These are phyloP conservation scores for Colletotrichum costaricense DNA, from an alignment of 2,329 filamentous ascomycete species.

Conservation along the genomic window DNA sequence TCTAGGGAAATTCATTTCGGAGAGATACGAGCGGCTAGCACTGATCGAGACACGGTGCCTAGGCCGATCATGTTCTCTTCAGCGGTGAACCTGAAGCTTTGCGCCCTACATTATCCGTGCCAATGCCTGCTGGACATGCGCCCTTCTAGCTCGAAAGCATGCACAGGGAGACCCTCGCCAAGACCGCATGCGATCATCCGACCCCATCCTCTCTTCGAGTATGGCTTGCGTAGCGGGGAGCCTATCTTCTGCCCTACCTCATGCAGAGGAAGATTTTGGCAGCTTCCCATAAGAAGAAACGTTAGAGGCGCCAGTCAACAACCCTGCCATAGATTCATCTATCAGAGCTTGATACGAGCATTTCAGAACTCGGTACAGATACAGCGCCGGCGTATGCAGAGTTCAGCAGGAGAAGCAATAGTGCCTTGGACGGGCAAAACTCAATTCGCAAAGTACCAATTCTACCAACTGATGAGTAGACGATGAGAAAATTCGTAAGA, in stretches of 20 bases:
- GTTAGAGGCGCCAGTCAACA: not conserved
- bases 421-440: not conserved
- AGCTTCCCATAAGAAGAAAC: not conserved
- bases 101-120: not conserved
- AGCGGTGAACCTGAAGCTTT: not conserved
- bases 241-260: not conserved
- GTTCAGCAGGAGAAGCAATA: not conserved
- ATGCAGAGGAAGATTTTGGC: no score
- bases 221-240: conserved; percentile 1
- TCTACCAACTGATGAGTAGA: not conserved
- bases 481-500: not conserved
- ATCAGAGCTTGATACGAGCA: not conserved
- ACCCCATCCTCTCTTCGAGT: not conserved
- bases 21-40: not conserved
- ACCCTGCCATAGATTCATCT: no score
- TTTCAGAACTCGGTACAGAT: not conserved
- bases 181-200: not conserved
- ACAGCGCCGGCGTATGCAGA: not conserved
- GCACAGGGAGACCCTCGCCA: conserved; percentile 26
- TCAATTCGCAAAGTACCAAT: not conserved
- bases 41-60: not conserved
- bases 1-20: not conserved
- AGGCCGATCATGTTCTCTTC: not conserved
- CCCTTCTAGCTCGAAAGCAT: conserved; percentile 10
- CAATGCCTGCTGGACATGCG: not conserved